A percentile compares a stretch with the other conserved stretches of the same genome.
Evolutionary conservation across 169 alveolate species (phyloP).

Genomic region (Neospora caninum): DNA sequence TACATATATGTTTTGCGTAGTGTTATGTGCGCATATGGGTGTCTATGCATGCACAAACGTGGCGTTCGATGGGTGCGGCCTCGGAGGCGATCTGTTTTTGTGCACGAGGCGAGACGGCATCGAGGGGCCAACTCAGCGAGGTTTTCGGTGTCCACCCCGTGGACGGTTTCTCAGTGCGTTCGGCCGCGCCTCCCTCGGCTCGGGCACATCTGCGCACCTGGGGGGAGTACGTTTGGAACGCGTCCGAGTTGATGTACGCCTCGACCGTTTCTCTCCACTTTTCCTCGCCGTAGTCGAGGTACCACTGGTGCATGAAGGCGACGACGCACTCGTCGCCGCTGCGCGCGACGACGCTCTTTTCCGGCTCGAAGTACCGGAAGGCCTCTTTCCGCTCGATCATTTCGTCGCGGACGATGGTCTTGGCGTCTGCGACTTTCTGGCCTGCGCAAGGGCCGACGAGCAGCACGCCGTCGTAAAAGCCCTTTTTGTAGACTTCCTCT

Average conservation of each 20-base stretch:
- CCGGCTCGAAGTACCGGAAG: constrained; percentile 95
- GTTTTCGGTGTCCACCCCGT: too few species aligned
- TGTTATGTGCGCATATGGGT: too few species aligned
- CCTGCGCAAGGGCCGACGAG: constrained; percentile 92
- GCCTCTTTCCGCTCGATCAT: constrained; percentile 80
- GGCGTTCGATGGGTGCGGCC: too few species aligned
- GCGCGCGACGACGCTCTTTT: constrained; percentile 94
- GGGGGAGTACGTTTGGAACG: constrained; percentile 56
- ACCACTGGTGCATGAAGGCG: constrained; percentile 98
- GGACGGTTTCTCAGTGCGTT: too few species aligned
- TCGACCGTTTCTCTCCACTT: constrained; percentile 93
- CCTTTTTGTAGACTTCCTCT: constrained; percentile 94
- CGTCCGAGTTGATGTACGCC: constrained; percentile 84
- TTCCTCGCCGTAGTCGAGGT: constrained; percentile 95
- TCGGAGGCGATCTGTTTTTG: too few species aligned
- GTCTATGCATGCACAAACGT: too few species aligned
- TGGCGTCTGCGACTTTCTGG: constrained; percentile 85
- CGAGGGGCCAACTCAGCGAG: too few species aligned
- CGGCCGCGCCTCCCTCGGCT: too few species aligned
- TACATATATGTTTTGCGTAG: too few species aligned
- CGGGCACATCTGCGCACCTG: background rate
- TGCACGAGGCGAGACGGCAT: too few species aligned
- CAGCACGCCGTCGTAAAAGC: constrained; percentile 97
- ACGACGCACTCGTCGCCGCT: constrained; percentile 97
- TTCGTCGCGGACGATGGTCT: constrained; percentile 78